These are phyloP conservation scores for Xerocomus spinulosus DNA, from an alignment of 768 basidiomycete species.

Conservation along the genomic window DNA sequence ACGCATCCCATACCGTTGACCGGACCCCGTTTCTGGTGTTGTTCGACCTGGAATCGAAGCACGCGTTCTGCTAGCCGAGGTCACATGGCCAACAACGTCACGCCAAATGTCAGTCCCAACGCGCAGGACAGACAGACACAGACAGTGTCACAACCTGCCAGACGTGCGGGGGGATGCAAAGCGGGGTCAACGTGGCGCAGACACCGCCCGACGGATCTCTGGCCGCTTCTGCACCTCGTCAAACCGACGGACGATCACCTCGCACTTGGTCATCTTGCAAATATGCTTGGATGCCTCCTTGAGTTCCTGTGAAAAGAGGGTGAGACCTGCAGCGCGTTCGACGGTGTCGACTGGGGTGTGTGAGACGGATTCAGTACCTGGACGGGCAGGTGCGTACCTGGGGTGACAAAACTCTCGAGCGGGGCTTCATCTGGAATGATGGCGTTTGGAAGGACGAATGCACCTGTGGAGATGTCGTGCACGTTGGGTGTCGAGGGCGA, in stretches of 20 bases:
- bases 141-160: neutral
- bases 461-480: constrained; percentile 80
- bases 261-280: constrained; percentile 84
- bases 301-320: constrained; percentile 77
- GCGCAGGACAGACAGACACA: neutral
- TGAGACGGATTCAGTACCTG: neutral
- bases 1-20: constrained; percentile 23
- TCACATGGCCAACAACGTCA: neutral
- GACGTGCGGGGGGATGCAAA: neutral
- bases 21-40: no score
- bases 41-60: neutral
- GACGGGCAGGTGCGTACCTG: constrained; percentile 44
- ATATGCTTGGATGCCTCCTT: constrained; percentile 77
- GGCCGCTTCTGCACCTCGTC: constrained; percentile 82
- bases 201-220: constrained; percentile 47
- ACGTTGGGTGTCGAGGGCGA: constrained; percentile 69
- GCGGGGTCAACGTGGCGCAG: constrained; percentile 32
- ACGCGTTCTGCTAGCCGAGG: neutral
- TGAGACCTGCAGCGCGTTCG: constrained; percentile 84
- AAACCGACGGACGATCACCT: constrained; percentile 82
- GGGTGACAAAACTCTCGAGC: constrained; percentile 75
- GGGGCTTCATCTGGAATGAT: constrained; percentile 81
- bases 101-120: neutral
- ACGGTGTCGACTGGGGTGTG: constrained; percentile 73
- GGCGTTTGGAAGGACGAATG: constrained; percentile 96